A percentile compares a stretch with the other conserved stretches of the same genome.
phyloP scores from a whole-genome alignment of 805 yeast species.

The Jamesozyma piceae region DNA sequence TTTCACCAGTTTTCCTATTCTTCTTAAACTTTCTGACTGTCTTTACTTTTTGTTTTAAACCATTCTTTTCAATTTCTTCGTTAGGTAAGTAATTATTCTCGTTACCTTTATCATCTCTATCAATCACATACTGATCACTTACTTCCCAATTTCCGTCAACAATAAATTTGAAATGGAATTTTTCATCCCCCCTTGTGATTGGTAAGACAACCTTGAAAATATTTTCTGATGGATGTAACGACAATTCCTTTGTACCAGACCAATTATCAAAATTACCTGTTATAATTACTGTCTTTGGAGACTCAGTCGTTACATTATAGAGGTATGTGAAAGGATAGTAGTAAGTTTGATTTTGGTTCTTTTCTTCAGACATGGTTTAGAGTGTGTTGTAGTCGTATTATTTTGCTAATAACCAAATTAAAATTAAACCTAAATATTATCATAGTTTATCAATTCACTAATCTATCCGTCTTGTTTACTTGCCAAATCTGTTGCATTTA shows the following conservation, averaged over 20 bases:
- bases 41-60: conserved; percentile 29
- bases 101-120: conserved; percentile 34
- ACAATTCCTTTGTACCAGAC: conserved; percentile 34
- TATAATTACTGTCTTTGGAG: conserved; percentile 43
- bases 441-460: no score
- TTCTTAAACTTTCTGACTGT: conserved; percentile 29
- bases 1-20: conserved; percentile 36
- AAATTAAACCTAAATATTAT: no score
- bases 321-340: conserved; percentile 33
- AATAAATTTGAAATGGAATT: conserved; percentile 44
- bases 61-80: conserved; percentile 8
- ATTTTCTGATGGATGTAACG: conserved; percentile 40
- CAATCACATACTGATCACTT: conserved; percentile 33
- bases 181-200: conserved; percentile 14
- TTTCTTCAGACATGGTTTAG: neutral
- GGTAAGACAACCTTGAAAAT: conserved; percentile 5
- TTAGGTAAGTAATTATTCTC: conserved; percentile 30
- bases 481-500: no score
- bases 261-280: conserved; percentile 67
- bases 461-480: no score
- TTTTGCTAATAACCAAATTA: no score
- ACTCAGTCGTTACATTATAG: conserved; percentile 28
- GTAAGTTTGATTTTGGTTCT: neutral
- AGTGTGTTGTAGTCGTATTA: no score
- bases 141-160: conserved; percentile 60